Conservation (phyloP, 1,139 yeast genomes). For the Nakaseomyces nivariensis region DNA sequence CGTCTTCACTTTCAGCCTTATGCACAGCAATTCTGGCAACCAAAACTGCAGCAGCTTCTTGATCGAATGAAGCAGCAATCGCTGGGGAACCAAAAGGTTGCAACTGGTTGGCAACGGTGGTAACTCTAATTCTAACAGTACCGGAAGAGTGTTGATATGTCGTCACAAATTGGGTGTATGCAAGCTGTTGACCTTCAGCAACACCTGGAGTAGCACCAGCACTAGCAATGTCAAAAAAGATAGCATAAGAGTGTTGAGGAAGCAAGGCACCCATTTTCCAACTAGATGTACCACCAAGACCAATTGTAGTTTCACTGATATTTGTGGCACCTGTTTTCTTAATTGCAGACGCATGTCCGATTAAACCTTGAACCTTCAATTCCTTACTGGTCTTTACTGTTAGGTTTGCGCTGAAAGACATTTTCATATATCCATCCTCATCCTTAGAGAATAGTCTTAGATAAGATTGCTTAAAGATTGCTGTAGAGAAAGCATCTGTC, state of each 20-base stretch:
- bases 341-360: constrained; percentile 84
- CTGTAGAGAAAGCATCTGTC: constrained; percentile 92
- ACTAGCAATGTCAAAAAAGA: constrained; percentile 77
- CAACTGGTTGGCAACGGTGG: constrained; percentile 68
- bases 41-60: constrained; percentile 95
- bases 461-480: constrained; percentile 91
- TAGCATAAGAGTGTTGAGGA: constrained; percentile 78
- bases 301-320: constrained; percentile 88
- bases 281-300: constrained; percentile 82
- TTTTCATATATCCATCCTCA: constrained; percentile 67
- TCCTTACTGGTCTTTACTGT: constrained; percentile 86
- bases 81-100: constrained; percentile 42
- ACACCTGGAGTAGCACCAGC: constrained; percentile 36
- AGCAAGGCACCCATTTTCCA: constrained; percentile 79
- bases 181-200: constrained; percentile 25
- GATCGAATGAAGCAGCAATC: constrained; percentile 71
- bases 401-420: constrained; percentile 82
- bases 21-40: constrained; percentile 90
- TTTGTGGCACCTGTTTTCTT: constrained; percentile 49
- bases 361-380: constrained; percentile 80
- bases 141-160: constrained; percentile 75
- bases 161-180: constrained; percentile 55
- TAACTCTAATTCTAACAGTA: constrained; percentile 78
- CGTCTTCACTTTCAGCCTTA: constrained; percentile 74
- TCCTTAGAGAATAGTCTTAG: constrained; percentile 81